Conservation (phyloP, 805 yeast genomes). For the Hanseniaspora taiwanica region DNA sequence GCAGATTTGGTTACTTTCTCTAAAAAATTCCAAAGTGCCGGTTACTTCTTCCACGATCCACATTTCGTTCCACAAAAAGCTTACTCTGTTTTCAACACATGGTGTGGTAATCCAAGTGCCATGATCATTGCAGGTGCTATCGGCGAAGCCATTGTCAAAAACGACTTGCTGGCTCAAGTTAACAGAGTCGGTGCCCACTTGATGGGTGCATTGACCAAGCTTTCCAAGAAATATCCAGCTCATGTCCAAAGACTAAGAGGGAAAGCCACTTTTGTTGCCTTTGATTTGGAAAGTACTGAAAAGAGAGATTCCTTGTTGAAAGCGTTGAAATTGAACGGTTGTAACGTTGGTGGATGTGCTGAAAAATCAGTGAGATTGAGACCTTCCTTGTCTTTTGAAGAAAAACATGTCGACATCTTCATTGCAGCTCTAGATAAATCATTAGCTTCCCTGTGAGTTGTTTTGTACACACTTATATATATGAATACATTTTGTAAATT, state of each 20-base stretch:
- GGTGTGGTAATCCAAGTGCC: slow-evolving; percentile 69
- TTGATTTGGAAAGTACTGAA: slow-evolving; percentile 35
- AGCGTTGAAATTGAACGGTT: slow-evolving; percentile 36
- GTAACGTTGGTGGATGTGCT: slow-evolving; percentile 61
- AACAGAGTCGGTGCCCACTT: slow-evolving; percentile 43
- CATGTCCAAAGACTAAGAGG: slow-evolving; percentile 43
- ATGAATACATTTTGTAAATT: neutral
- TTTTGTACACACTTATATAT: neutral
- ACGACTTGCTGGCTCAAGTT: slow-evolving; percentile 36
- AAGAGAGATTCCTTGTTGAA: slow-evolving; percentile 35
- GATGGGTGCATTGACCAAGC: slow-evolving; percentile 27
- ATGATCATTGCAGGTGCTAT: slow-evolving; percentile 51
- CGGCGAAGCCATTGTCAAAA: slow-evolving; percentile 37
- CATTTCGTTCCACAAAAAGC: slow-evolving; percentile 46
- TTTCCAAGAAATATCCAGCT: slow-evolving; percentile 27
- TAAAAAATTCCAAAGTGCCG: slow-evolving; percentile 63
- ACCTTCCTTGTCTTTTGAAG: slow-evolving; percentile 50
- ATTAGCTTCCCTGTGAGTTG: slow-evolving; percentile 13
- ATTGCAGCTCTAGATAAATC: slow-evolving; percentile 28
- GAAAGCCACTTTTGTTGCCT: slow-evolving; percentile 55
- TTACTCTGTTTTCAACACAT: slow-evolving; percentile 62
- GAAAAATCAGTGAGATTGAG: slow-evolving; percentile 45
- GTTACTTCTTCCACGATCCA: slow-evolving; percentile 51
- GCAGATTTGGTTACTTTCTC: slow-evolving; percentile 62
- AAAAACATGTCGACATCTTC: slow-evolving; percentile 47